Base-by-base conservation (phyloP, 176 grass and related monocot species). In the Hsuehochloa calcarea region DNA sequence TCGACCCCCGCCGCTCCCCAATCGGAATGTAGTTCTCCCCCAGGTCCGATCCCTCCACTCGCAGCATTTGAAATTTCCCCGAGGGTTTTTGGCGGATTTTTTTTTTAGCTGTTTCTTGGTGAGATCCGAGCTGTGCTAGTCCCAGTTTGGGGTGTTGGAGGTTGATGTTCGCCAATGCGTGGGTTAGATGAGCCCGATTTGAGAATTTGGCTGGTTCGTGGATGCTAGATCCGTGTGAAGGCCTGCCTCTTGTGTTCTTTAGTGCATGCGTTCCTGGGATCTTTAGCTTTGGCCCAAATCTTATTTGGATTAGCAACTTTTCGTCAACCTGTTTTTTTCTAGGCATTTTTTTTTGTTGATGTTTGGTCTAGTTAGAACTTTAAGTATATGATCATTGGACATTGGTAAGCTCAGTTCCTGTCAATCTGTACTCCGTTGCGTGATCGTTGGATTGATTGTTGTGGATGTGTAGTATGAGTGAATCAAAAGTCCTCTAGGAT, bases 191-290 rank as follows among this genome's bases (percentile, higher is more conserved):
- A 55, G 20, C 63, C 26, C 22, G 8, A 55, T 81, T 81, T 68
- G n/a, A 16, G 17, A 4, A 23, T 80, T 68, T 37, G 64, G 10
- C 51, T 54, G 65, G 8, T 81, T 19, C 47, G 10, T 81, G 45
- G 65, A 10, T 81, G 79, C 27, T 52, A 70, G 79, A 70, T 81
- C 79, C 22, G 79, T 69, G 65, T 70, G 19, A 41, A 56, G 44
- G 59, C 20, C 22, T 40, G 12, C 35, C 31, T 81, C 47, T 70
- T 70, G 8, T 8, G 35, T 68, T 50, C 7, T 45, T 80, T 50
- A 15, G 5, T 64, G 60, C 59, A 65, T 39, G 62, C 19, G 19
- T 37, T 22, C 50, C 45, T 52, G 19, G 63, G 29, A 54, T 80
- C 19, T 54, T 66, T 66, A 39, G 46, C 20, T 81, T 43, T 16